A percentile compares a stretch with the other conserved stretches of the same genome.
phyloP scores from a whole-genome alignment of 2,329 filamentous ascomycete genomes.

The Fusarium tupiense region DNA sequence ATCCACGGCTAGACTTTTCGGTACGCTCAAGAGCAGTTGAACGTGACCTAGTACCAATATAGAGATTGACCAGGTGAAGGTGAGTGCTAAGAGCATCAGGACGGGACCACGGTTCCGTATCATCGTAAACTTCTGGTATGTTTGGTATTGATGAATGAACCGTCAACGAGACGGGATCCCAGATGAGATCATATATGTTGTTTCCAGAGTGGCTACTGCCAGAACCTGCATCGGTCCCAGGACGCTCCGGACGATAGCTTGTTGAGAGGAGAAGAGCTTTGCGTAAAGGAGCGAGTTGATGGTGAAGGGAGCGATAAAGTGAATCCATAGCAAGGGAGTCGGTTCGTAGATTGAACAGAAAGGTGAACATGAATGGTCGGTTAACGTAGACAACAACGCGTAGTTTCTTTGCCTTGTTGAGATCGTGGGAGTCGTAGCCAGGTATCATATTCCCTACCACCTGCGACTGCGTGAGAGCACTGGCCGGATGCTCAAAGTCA shows the following conservation, averaged over 20 bases:
- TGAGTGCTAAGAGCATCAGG: slow-evolving; percentile 73
- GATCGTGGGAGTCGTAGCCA: slow-evolving; percentile 55
- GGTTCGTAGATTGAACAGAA: slow-evolving; percentile 72
- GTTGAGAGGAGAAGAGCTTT: slow-evolving; percentile 67
- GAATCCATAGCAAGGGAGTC: slow-evolving; percentile 65
- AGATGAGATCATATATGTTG: slow-evolving; percentile 70
- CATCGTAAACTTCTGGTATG: slow-evolving; percentile 61
- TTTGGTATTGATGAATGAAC: slow-evolving; percentile 73
- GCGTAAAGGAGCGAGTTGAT: slow-evolving; percentile 68
- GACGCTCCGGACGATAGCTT: slow-evolving; percentile 63
- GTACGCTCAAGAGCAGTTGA: slow-evolving; percentile 66
- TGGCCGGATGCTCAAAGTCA: slow-evolving; percentile 54
- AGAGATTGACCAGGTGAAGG: slow-evolving; percentile 69
- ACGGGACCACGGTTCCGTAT: slow-evolving; percentile 61
- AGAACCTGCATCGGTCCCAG: slow-evolving; percentile 43
- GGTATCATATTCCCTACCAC: slow-evolving; percentile 48
- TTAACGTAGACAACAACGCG: slow-evolving; percentile 78
- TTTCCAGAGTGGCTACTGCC: slow-evolving; percentile 15
- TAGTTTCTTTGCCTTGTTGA: slow-evolving; percentile 65
- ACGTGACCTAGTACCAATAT: slow-evolving; percentile 54
- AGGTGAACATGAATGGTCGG: slow-evolving; percentile 80
- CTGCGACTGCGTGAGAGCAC: slow-evolving; percentile 47
- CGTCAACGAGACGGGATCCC: slow-evolving; percentile 66
- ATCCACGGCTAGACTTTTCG: slow-evolving; percentile 72
- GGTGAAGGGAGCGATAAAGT: slow-evolving; percentile 68